Percentiles rank a stretch among this genome's conserved stretches.
Conservation (phyloP, 176 grass and related monocot genomes). For the Triticum timopheevii region DNA sequence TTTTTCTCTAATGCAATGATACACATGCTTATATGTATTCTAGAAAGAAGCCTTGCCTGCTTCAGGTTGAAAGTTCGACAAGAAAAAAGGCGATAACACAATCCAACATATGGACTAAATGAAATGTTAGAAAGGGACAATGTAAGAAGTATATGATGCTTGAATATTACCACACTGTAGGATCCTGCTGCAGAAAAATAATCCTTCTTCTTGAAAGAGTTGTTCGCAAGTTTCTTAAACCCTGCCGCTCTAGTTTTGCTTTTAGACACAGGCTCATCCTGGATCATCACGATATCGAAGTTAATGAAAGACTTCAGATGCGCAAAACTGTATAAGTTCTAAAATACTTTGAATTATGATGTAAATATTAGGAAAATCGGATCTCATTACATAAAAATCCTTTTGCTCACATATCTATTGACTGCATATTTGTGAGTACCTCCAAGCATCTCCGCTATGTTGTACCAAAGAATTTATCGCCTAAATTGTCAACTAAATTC, state of each 20-base stretch:
- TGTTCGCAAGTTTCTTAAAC: not conserved
- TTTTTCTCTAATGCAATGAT: too few species aligned
- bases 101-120: not conserved
- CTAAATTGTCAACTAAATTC: not conserved
- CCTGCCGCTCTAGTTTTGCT: not conserved
- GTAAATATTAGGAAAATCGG: not conserved
- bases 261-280: not conserved
- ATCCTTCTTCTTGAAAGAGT: not conserved
- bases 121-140: not conserved
- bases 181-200: not conserved
- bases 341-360: not conserved
- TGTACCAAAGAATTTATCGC: not conserved
- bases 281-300: not conserved
- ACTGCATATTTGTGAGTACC: not conserved
- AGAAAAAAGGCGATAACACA: not conserved
- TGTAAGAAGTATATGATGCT: not conserved
- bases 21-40: too few species aligned
- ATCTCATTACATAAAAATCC: not conserved
- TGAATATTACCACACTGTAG: slow-evolving; percentile 3
- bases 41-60: not conserved
- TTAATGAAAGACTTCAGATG: not conserved
- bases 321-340: not conserved
- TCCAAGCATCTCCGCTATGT: not conserved
- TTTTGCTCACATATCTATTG: not conserved
- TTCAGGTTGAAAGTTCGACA: not conserved